Percentiles rank a stretch among this genome's conserved stretches.
These are phyloP conservation scores for Pichia manshurica DNA, from an alignment of 805 yeast genomes.

Conservation along the genomic window DNA sequence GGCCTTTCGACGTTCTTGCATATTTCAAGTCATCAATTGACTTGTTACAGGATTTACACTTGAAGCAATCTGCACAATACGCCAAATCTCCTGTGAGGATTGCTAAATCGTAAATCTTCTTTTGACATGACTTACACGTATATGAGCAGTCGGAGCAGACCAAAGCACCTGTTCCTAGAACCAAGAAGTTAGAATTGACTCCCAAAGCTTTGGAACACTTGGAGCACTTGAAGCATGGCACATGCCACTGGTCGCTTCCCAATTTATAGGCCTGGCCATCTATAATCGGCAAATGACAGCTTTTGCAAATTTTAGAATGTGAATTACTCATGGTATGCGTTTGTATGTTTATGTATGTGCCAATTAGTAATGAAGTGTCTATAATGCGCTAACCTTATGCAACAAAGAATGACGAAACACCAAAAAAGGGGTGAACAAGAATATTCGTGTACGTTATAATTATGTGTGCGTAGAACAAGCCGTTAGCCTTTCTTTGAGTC, in stretches of 20 bases:
- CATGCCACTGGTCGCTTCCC: constrained; percentile 95
- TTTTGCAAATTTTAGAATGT: constrained; percentile 26
- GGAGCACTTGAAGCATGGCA: constrained; percentile 85
- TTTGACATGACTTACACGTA: constrained; percentile 76
- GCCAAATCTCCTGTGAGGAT: constrained; percentile 94
- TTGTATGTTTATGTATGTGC: background rate
- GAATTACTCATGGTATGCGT: constrained; percentile 4
- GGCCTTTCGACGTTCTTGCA: constrained; percentile 88
- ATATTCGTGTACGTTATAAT: too few species aligned
- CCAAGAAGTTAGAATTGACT: constrained; percentile 83
- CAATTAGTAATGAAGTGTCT: too few species aligned
- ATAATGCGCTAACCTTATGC: too few species aligned
- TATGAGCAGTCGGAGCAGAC: constrained; percentile 93
- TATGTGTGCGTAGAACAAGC: too few species aligned
- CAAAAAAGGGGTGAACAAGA: too few species aligned
- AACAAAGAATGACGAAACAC: too few species aligned
- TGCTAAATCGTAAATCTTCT: constrained; percentile 88
- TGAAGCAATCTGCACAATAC: constrained; percentile 84
- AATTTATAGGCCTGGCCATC: constrained; percentile 95
- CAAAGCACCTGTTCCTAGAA: constrained; percentile 85
- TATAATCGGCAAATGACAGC: constrained; percentile 50
- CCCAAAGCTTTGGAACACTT: constrained; percentile 75
- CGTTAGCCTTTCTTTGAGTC: too few species aligned
- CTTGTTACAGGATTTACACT: constrained; percentile 80
- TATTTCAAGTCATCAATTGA: constrained; percentile 84